Evolutionary conservation across 768 basidiomycete species (phyloP).

Genomic region (Boletellus emodensis): DNA sequence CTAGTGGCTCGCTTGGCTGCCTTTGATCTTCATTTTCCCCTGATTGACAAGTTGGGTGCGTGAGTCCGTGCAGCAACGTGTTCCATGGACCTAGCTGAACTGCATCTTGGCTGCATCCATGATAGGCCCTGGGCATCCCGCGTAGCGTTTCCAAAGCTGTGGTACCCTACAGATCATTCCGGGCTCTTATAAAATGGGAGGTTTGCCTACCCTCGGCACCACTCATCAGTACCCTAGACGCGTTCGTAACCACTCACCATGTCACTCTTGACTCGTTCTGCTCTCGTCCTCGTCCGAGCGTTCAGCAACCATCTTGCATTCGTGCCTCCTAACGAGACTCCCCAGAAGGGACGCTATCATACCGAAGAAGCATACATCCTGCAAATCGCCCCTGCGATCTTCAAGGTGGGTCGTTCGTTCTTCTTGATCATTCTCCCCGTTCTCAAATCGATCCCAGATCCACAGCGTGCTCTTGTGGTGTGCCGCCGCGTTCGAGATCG

Average conservation of each 20-base stretch:
- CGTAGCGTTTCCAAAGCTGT: slow-evolving; percentile 2
- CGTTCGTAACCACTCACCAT: slow-evolving; percentile 26
- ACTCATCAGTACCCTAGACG: background rate
- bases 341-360: slow-evolving; percentile 47
- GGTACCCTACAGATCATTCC: background rate
- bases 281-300: slow-evolving; percentile 48
- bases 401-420: slow-evolving; percentile 39
- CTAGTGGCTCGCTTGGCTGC: background rate
- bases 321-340: slow-evolving; percentile 56
- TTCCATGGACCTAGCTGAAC: background rate
- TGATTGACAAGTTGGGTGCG: background rate
- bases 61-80: background rate
- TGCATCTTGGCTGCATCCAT: background rate
- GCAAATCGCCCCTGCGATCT: slow-evolving; percentile 53
- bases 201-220: background rate
- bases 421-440: background rate
- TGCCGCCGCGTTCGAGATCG: slow-evolving; percentile 47
- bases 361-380: slow-evolving; percentile 49
- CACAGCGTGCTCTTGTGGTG: slow-evolving; percentile 49
- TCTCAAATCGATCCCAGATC: slow-evolving; percentile 31
- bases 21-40: background rate
- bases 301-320: slow-evolving; percentile 48
- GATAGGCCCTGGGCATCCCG: background rate
- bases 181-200: slow-evolving; percentile 16
- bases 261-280: slow-evolving; percentile 43